A percentile compares a stretch with the other conserved stretches of the same genome.
Conservation (phyloP, 495 filamentous ascomycete genomes). For the Aspergillus incahuasiensis region DNA sequence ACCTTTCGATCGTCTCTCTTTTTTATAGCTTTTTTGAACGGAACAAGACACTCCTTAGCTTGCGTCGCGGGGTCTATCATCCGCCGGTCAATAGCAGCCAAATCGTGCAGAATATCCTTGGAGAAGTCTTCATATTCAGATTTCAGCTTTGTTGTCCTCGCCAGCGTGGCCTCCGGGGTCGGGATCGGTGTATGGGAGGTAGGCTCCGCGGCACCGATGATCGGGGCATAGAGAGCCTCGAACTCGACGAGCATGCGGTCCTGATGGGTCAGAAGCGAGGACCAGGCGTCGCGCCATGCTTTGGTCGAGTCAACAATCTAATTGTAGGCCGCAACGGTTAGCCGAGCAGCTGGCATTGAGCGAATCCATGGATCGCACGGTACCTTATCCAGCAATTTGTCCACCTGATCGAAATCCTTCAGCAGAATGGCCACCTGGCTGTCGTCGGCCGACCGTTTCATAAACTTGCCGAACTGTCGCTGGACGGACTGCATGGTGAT, state of each 20-base stretch:
- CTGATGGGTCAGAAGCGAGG: conserved; percentile 67
- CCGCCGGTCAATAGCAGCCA: conserved; percentile 64
- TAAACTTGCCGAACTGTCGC: conserved; percentile 67
- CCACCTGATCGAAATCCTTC: conserved; percentile 79
- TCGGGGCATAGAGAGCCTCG: conserved; percentile 77
- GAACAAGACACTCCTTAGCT: conserved; percentile 65
- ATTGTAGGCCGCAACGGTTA: background rate
- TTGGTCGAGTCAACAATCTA: conserved; percentile 70
- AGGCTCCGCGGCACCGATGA: conserved; percentile 59
- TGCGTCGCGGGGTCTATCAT: conserved; percentile 69
- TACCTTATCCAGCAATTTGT: conserved; percentile 72
- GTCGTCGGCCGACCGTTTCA: conserved; percentile 68
- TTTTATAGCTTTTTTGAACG: conserved; percentile 87
- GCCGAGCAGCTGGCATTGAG: background rate
- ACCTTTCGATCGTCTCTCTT: conserved; percentile 84
- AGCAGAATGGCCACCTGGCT: conserved; percentile 71
- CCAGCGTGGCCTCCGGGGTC: conserved; percentile 61
- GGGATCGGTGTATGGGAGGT: conserved; percentile 48
- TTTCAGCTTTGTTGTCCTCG: conserved; percentile 63
- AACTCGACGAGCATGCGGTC: conserved; percentile 64
- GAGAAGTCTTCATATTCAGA: conserved; percentile 70
- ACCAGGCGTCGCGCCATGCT: conserved; percentile 84
- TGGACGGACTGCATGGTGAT: conserved; percentile 75
- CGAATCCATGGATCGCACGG: conserved; percentile 7
- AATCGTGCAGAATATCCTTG: conserved; percentile 68